Evolutionary conservation across 345 rosid species (phyloP), one percentile per base, ranked within the genome.

Genomic region (Raphanus sativus): DNA sequence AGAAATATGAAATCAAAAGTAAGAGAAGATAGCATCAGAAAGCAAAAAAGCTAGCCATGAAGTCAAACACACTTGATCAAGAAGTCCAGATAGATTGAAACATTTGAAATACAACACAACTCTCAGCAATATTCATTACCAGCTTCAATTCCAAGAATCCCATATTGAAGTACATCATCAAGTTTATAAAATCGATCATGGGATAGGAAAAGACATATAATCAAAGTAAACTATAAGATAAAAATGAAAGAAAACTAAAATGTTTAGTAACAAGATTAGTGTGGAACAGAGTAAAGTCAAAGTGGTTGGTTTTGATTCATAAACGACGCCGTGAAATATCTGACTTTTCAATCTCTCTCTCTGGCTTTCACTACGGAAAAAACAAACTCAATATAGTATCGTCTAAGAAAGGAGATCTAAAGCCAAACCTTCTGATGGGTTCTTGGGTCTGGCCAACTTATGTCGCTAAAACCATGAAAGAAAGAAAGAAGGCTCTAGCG

Each of bases 351-450:
- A 6, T 12, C 24, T 16, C 62, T 21, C 21, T 21, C 67, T 55
- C 61, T 70, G 17, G 1, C 70, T 63, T 29, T 56, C 29, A 8
- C 38, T 50, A 21, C 6, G n/a, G 28, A 62, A 6, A 32, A 73
- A 52, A 0, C 58, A 75, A 75, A 33, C 28, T 38, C 16, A 32
- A 59, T 40, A 3, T 1, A 21, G 21, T 21, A 60, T 33, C 13
- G 33, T 40, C 26, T 5, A 78, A 69, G 71, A 74, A 42, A 5
- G 75, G 63, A 70, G 79, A 80, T 69, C 48, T 65, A 61, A 70
- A 75, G 59, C 24, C 76, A 9, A 75, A 80, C 83, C 83, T 80
- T 80, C 0, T 64, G 67, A 55, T 69, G 71, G 36, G 21, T 21
- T 21, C 21, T 21, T 21, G 21, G 21, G 21, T 21, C 21, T 21